These are phyloP conservation scores for Linum lewisii DNA, from an alignment of 345 rosid species.

Conservation along the genomic window DNA sequence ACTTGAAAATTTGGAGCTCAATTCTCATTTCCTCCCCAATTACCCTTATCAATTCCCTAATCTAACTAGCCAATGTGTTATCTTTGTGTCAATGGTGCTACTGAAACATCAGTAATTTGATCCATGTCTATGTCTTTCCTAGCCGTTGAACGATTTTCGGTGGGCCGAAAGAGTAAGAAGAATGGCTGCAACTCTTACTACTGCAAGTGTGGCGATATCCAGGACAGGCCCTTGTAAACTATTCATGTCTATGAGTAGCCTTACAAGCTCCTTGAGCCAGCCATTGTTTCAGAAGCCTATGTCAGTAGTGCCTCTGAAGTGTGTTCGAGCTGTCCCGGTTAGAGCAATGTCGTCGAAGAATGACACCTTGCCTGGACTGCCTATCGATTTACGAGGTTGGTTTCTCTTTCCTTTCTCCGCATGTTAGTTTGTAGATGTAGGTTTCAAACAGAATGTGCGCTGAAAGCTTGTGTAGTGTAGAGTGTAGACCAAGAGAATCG, in stretches of 20 bases:
- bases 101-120: background rate
- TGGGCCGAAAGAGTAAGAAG: slow-evolving; percentile 3
- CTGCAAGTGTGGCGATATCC: slow-evolving; percentile 23
- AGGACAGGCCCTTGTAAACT: slow-evolving; percentile 19
- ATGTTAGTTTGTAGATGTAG: background rate
- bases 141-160: too few relatives aligned
- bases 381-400: slow-evolving; percentile 46
- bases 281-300: slow-evolving; percentile 17
- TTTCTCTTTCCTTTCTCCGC: background rate
- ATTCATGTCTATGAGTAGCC: slow-evolving; percentile 22
- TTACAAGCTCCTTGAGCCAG: slow-evolving; percentile 24
- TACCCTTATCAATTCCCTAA: too few relatives aligned
- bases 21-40: too few relatives aligned
- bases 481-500: too few relatives aligned
- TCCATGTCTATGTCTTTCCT: slow-evolving; percentile 1
- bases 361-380: slow-evolving; percentile 37
- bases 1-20: too few relatives aligned
- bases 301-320: slow-evolving; percentile 12
- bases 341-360: slow-evolving; percentile 26
- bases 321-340: slow-evolving; percentile 14
- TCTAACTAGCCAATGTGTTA: background rate
- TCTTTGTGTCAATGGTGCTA: background rate
- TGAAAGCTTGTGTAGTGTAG: too few relatives aligned
- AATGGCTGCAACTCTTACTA: slow-evolving; percentile 33
- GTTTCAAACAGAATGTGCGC: background rate